Percentiles rank a stretch among this genome's conserved stretches.
phyloP scores from a whole-genome alignment of 2,329 filamentous ascomycete genomes.

The Epichloe sp. region DNA sequence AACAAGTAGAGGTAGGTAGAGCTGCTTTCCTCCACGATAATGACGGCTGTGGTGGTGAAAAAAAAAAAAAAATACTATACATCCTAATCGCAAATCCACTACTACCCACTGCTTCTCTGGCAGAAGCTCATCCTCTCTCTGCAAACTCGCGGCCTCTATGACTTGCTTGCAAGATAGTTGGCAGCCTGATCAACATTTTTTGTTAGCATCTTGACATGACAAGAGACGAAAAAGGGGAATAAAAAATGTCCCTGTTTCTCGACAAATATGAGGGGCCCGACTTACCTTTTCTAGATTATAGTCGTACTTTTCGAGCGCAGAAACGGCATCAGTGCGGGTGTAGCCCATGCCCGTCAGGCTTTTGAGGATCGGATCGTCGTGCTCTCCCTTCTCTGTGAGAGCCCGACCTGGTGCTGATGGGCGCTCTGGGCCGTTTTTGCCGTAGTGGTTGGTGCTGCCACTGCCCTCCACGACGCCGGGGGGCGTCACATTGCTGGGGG shows the following conservation, averaged over 20 bases:
- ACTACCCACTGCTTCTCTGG: neutral
- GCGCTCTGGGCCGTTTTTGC: slow-evolving; percentile 11
- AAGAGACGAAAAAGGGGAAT: neutral
- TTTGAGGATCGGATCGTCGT: slow-evolving; percentile 87
- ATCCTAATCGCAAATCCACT: neutral
- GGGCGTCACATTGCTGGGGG: slow-evolving; percentile 23
- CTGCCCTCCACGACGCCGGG: slow-evolving; percentile 2
- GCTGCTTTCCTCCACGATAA: neutral
- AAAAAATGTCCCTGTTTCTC: neutral
- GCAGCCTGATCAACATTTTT: slow-evolving; percentile 27
- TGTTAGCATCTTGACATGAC: slow-evolving; percentile 7
- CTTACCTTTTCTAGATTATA: slow-evolving; percentile 90
- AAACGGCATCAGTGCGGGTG: slow-evolving; percentile 55
- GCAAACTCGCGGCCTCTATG: slow-evolving; percentile 18
- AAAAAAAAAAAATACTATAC: neutral
- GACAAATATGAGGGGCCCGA: slow-evolving; percentile 9
- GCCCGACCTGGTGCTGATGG: slow-evolving; percentile 42
- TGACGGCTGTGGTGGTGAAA: neutral
- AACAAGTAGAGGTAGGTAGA: neutral
- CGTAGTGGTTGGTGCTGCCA: neutral
- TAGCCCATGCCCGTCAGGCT: slow-evolving; percentile 87
- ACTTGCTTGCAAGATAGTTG: slow-evolving; percentile 42
- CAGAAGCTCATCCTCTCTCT: neutral
- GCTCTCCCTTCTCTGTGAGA: slow-evolving; percentile 58
- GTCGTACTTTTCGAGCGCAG: slow-evolving; percentile 83